Evolutionary conservation across 495 filamentous ascomycete genomes (phyloP), one percentile per base, ranked within the genome.

Genomic region (Diplogelasinospora grovesii): DNA sequence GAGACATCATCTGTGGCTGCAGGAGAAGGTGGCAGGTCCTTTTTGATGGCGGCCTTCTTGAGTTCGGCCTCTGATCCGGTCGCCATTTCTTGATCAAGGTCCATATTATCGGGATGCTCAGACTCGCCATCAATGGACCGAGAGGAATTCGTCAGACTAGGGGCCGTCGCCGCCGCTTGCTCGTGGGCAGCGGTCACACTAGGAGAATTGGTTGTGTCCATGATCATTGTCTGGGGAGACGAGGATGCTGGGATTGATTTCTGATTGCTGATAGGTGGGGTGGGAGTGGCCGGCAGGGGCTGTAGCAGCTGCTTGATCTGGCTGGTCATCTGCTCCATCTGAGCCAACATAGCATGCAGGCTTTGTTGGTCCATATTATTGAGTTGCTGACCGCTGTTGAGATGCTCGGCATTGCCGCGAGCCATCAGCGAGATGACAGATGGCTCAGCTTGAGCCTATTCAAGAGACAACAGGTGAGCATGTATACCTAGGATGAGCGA

Each of bases 381-480:
- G 6, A 63, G 41, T 5, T 9, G 16, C 8, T 39, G 32, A 18
- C 24, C 15, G 2, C 22, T 19, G 4, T 45, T 26, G 19, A 69
- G 42, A 32, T 59, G 58, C 14, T 47, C 37, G 5, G 60, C 33
- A 40, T 61, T 48, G 19, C 49, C 58, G 5, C 50, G 52, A 13
- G 61, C 60, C 42, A 69, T 66, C 40, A 66, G 33, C 33, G 52
- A 47, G 21, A 69, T 42, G 7, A 59, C 39, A 1, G 32, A 18
- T 5, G 49, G 54, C 8, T 53, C 43, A 8, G 54, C 56, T 20
- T 56, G 20, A 1, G 57, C 36, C 49, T 52, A 20, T 5, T n/a
- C n/a, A n/a, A n/a, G n/a, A n/a, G n/a, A n/a, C n/a, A n/a, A n/a
- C n/a, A n/a, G n/a, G n/a, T n/a, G n/a, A n/a, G n/a, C n/a, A n/a